Conservation (phyloP, 2,329 filamentous ascomycete species). For the Drechslerella coelobrocha region DNA sequence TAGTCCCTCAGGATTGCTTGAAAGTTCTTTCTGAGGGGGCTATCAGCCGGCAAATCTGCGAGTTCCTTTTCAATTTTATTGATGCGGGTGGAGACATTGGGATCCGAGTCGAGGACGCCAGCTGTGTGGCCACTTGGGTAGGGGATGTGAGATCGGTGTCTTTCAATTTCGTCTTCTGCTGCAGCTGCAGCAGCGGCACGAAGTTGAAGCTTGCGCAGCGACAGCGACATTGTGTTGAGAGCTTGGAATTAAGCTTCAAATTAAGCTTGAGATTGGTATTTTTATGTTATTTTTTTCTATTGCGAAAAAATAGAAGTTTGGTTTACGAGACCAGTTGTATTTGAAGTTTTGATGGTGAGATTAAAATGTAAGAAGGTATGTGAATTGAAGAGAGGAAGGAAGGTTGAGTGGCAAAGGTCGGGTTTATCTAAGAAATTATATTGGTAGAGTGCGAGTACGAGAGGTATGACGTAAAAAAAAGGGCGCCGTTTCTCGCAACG, state of each 20-base stretch:
- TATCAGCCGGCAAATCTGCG: slow-evolving; percentile 27
- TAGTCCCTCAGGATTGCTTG: slow-evolving; percentile 45
- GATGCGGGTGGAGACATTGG: slow-evolving; percentile 33
- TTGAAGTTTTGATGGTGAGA: no score
- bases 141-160: slow-evolving; percentile 9
- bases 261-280: no score
- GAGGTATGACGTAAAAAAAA: no score
- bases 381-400: not conserved
- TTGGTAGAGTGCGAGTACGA: not conserved
- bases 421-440: not conserved
- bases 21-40: slow-evolving; percentile 35
- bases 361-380: no score
- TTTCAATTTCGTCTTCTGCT: slow-evolving; percentile 6
- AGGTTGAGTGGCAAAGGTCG: not conserved
- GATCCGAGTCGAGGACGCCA: slow-evolving; percentile 2
- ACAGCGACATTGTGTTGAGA: slow-evolving; percentile 26
- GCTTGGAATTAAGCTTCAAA: no score
- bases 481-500: no score
- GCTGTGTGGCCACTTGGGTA: not conserved
- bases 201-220: slow-evolving; percentile 39
- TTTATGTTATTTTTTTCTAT: not conserved
- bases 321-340: not conserved
- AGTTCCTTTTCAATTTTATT: slow-evolving; percentile 36
- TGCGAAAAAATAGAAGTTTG: not conserved
- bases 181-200: slow-evolving; percentile 13